Evolutionary conservation across 805 yeast genomes (phyloP), one percentile per base, ranked within the genome.

Genomic region (Kazachstania psychrophila): DNA sequence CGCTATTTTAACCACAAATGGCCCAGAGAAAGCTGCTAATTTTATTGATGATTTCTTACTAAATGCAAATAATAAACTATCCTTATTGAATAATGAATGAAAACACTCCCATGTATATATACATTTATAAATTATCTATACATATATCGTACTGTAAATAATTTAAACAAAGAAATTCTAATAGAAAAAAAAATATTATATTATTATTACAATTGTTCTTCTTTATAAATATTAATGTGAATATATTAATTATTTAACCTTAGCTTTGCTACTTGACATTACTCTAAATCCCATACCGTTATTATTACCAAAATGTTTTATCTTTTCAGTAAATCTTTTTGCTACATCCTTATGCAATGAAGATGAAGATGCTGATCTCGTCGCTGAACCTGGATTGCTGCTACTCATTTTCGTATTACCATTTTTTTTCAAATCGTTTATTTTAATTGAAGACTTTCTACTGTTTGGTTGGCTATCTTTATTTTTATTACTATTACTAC

Each of bases 1-100:
- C 18, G 88, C 81, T 2, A 72, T 82, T 35, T 66, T 79, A 24
- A 61, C 74, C 23, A 65, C 68, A 19, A 76, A 77, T 48, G 92
- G 92, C 5, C 70, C 74, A 47, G 45, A 42, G 4, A 68, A 48
- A n/a, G 78, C 86, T 6, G 75, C 70, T 45, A 60, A 65, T 41
- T 82, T 78, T 48, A 70, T 82, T 36, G 59, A 63, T 26, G 69
- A 66, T 28, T 76, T 73, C 54, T 59, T 78, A 27, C 55, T 75
- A 41, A 44, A 58, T 33, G 41, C 45, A 13, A 45, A 49, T 13
- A 28, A 29, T 14, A 43, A 49, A 15, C 6, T 14, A 10, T 33
- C 36, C 2, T 24, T 38, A 20, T 14, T 31, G 9, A 37, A 32
- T 28, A n/a, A n/a, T n/a, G n/a, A n/a, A n/a, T n/a, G n/a, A n/a